Percentiles rank a stretch among this genome's conserved stretches.
These are phyloP conservation scores for Fusarium sp. DNA, from an alignment of 2,329 filamentous ascomycete genomes.

Conservation along the genomic window DNA sequence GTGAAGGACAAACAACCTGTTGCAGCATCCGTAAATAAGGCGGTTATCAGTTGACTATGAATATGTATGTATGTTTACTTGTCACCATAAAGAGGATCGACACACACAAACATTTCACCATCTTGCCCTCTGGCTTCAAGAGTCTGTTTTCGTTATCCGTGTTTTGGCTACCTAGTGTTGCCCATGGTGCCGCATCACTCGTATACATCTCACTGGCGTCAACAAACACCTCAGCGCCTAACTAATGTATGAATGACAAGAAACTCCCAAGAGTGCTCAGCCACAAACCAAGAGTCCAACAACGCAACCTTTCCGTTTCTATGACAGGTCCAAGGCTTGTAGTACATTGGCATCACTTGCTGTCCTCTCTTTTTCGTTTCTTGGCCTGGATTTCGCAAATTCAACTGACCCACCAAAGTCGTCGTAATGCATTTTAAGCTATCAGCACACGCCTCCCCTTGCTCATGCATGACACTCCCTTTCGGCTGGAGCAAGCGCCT, in stretches of 20 bases:
- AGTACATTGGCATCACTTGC: conserved; percentile 4
- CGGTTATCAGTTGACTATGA: background rate
- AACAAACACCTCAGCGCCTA: background rate
- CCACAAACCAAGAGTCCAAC: conserved; percentile 6
- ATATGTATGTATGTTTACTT: background rate
- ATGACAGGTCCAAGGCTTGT: conserved; percentile 13
- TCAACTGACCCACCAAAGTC: conserved; percentile 24
- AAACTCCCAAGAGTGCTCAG: conserved; percentile 25
- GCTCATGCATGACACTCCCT: conserved; percentile 6
- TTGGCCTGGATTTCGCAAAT: conserved; percentile 16
- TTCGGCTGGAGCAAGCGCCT: conserved; percentile 14
- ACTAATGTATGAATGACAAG: background rate
- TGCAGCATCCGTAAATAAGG: background rate
- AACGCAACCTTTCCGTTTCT: background rate
- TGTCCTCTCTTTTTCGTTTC: conserved; percentile 8
- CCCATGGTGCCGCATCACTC: conserved; percentile 9
- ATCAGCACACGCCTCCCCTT: background rate
- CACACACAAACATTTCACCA: background rate
- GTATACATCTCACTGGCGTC: conserved; percentile 11
- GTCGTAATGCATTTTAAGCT: conserved; percentile 32
- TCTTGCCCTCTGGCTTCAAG: background rate
- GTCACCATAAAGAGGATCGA: conserved; percentile 2
- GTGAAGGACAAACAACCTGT: background rate
- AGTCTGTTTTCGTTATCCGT: background rate
- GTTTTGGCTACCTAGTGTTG: conserved; percentile 6